Conservation (phyloP, 768 basidiomycete species). For the Tulasnella sp. region DNA sequence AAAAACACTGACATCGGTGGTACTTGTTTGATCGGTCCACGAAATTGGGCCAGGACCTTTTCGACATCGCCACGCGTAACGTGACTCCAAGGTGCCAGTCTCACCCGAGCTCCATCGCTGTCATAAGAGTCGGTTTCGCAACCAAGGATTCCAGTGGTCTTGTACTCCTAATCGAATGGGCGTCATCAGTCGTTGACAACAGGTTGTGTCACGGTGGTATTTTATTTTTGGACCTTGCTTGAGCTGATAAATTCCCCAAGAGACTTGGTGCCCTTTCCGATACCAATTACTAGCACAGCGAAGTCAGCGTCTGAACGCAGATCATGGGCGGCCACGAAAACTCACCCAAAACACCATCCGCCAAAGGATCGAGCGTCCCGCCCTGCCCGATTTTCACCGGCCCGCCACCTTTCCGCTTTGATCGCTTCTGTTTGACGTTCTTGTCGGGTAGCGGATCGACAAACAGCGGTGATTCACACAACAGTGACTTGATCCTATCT, state of each 20-base stretch:
- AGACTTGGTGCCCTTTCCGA: slow-evolving; percentile 84
- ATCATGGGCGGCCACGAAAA: neutral
- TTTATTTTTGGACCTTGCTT: slow-evolving; percentile 51
- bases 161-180: slow-evolving; percentile 64
- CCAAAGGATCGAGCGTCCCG: slow-evolving; percentile 92
- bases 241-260: slow-evolving; percentile 76
- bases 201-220: too few species aligned
- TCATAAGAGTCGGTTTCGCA: slow-evolving; percentile 95
- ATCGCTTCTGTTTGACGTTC: slow-evolving; percentile 25
- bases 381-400: slow-evolving; percentile 81
- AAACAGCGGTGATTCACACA: slow-evolving; percentile 70
- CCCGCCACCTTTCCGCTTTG: slow-evolving; percentile 36
- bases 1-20: slow-evolving; percentile 69
- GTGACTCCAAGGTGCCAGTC: slow-evolving; percentile 69
- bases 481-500: slow-evolving; percentile 72
- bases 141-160: slow-evolving; percentile 80
- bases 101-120: slow-evolving; percentile 72
- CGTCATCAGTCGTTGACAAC: slow-evolving; percentile 18
- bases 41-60: slow-evolving; percentile 54
- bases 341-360: slow-evolving; percentile 87
- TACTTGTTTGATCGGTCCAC: slow-evolving; percentile 78
- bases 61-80: slow-evolving; percentile 72
- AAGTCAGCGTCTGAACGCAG: neutral
- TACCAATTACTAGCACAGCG: slow-evolving; percentile 60
- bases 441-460: slow-evolving; percentile 25